Evolutionary conservation across 306 rosid species (phyloP).

Genomic region (Castanea crenata): DNA sequence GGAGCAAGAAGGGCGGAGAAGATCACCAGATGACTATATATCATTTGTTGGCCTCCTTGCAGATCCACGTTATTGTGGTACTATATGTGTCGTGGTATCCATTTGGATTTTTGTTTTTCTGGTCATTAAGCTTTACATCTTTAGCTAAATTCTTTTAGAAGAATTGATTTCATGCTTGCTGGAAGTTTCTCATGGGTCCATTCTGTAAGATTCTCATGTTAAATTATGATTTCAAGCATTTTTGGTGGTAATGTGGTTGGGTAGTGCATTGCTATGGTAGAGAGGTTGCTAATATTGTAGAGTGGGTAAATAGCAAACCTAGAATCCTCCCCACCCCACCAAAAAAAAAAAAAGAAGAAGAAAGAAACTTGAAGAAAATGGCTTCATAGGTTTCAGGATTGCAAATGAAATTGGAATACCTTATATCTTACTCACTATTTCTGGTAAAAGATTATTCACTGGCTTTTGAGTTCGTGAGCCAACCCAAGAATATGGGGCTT

Average conservation of each 20-base stretch:
- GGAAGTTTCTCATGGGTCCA: conserved; percentile 22
- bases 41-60: conserved; percentile 97
- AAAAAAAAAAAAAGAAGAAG: too few relatives aligned
- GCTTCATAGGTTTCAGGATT: not conserved
- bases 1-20: conserved; percentile 89
- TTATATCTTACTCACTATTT: not conserved
- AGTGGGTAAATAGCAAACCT: not conserved
- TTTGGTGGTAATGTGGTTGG: not conserved
- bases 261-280: not conserved
- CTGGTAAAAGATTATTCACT: not conserved
- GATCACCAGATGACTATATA: conserved; percentile 61
- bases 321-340: not conserved
- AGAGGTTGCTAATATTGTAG: not conserved
- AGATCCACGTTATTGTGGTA: conserved; percentile 97
- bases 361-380: not conserved
- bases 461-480: too few relatives aligned
- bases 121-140: conserved; percentile 17
- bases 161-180: conserved; percentile 20
- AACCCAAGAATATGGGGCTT: too few relatives aligned
- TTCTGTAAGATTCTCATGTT: not conserved
- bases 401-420: not conserved
- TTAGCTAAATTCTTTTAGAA: conserved; percentile 16
- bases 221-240: not conserved
- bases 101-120: conserved; percentile 30
- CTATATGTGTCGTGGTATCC: conserved; percentile 47